A percentile compares a stretch with the other conserved stretches of the same genome.
phyloP scores from a whole-genome alignment of 441 rosid genomes.

The Brassica hybrid region DNA sequence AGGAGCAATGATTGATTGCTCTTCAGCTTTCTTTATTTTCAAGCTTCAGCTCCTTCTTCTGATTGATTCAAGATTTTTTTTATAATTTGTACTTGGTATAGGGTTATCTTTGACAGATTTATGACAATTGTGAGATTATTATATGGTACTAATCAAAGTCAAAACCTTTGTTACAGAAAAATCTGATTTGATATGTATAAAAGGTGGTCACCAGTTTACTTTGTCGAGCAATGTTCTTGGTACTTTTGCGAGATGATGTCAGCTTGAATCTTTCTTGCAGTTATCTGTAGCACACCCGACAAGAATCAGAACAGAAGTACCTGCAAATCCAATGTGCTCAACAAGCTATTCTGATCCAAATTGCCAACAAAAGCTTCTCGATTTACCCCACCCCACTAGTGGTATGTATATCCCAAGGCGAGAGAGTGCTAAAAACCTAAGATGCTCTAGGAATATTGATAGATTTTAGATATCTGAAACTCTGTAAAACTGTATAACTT shows the following conservation, averaged over 20 bases:
- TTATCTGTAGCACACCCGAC: constrained; percentile 90
- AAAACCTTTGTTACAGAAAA: neutral
- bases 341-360: too few species aligned
- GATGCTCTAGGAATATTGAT: too few species aligned
- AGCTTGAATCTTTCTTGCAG: constrained; percentile 51
- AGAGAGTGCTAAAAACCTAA: too few species aligned
- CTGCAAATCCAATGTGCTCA: constrained; percentile 49
- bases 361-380: too few species aligned
- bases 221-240: constrained; percentile 79
- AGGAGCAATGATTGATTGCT: neutral
- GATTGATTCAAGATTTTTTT: neutral
- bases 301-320: constrained; percentile 88
- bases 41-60: too few species aligned
- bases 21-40: too few species aligned
- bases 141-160: constrained; percentile 21
- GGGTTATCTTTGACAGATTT: neutral
- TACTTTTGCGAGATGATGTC: constrained; percentile 95
- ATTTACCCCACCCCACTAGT: too few species aligned
- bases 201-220: constrained; percentile 25
- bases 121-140: constrained; percentile 1
- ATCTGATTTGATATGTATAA: neutral
- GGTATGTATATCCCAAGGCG: too few species aligned
- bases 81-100: neutral
- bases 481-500: too few species aligned
- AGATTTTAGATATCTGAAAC: too few species aligned